Conservation (phyloP, 73 alveolate genomes). For the Urostyla sp. region DNA sequence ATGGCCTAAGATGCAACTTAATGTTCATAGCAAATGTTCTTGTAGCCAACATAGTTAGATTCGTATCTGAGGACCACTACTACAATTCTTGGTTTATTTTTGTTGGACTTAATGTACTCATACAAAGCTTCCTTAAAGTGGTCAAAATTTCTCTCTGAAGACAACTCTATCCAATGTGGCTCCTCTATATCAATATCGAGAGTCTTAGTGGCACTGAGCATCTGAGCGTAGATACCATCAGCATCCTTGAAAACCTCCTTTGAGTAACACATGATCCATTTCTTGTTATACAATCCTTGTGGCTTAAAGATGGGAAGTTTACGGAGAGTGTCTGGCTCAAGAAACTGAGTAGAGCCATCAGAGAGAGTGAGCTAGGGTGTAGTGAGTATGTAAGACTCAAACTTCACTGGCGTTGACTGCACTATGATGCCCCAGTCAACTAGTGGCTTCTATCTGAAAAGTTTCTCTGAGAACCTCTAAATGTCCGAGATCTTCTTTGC, state of each 20-base stretch:
- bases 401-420: slow-evolving; percentile 31
- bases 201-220: neutral
- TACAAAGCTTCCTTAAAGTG: neutral
- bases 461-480: slow-evolving; percentile 24
- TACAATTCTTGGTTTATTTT: neutral
- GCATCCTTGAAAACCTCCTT: slow-evolving; percentile 9
- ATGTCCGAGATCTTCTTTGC: slow-evolving; percentile 36
- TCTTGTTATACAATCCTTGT: neutral
- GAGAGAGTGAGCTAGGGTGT: slow-evolving; percentile 5
- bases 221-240: neutral
- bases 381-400: slow-evolving; percentile 3
- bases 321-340: slow-evolving; percentile 6
- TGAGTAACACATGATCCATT: slow-evolving; percentile 30
- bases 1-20: slow-evolving; percentile 33
- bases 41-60: slow-evolving; percentile 23
- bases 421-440: slow-evolving; percentile 49
- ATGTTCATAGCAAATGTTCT: slow-evolving; percentile 24
- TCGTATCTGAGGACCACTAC: slow-evolving; percentile 4
- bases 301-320: slow-evolving; percentile 28
- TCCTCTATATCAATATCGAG: slow-evolving; percentile 20
- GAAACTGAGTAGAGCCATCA: neutral
- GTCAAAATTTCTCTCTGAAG: neutral
- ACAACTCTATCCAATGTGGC: slow-evolving; percentile 38
- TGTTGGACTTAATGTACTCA: neutral
- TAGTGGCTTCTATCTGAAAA: slow-evolving; percentile 7